Conservation (phyloP, 345 rosid species). For the Sonneratia caseolaris region DNA sequence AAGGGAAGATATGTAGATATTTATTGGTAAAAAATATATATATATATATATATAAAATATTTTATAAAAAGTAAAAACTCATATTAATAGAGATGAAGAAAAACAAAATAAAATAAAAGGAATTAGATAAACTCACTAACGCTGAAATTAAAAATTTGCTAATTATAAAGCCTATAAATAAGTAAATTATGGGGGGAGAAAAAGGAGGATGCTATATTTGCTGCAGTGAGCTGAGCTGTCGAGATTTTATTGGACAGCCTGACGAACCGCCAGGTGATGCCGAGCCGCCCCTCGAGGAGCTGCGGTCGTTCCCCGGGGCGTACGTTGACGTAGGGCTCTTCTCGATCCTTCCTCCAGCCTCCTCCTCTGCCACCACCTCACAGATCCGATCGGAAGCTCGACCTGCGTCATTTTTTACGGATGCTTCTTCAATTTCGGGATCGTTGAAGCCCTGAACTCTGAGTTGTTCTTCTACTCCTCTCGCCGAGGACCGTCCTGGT, state of each 20-base stretch:
- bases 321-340: neutral
- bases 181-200: neutral
- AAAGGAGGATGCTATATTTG: neutral
- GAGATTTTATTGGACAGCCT: neutral
- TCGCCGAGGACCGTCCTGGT: neutral
- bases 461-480: neutral
- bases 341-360: neutral
- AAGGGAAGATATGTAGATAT: too few relatives aligned
- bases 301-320: neutral
- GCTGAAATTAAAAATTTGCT: too few relatives aligned
- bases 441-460: neutral
- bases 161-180: too few relatives aligned
- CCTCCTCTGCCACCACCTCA: neutral
- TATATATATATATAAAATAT: too few relatives aligned
- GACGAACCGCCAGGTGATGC: neutral
- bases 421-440: neutral
- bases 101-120: too few relatives aligned
- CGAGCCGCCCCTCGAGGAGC: neutral
- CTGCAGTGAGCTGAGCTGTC: neutral
- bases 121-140: too few relatives aligned
- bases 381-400: neutral
- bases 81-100: too few relatives aligned
- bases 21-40: too few relatives aligned
- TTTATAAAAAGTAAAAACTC: too few relatives aligned
- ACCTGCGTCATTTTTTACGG: too few relatives aligned